Base-by-base conservation (phyloP, 495 filamentous ascomycete species). In the Cercophora newfieldiana region DNA sequence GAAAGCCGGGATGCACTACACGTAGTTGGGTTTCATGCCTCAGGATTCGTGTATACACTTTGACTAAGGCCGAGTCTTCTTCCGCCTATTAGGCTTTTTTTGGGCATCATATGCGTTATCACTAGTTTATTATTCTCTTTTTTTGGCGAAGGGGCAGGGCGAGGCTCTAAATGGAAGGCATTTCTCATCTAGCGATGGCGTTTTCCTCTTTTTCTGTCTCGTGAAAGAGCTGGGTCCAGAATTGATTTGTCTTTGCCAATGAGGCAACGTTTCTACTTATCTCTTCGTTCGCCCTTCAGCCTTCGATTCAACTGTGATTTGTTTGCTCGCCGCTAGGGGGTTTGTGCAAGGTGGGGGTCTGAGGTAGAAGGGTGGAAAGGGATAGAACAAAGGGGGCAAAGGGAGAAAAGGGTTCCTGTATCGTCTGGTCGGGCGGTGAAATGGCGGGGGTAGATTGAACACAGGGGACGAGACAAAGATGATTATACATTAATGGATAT, bases 61-160 rank as follows among this genome's bases (percentile, higher is more conserved):
- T 29, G 54, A 53, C 50, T 53, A 53, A 3, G n/a, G 24, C 24
- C 50, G 21, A 22, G 24, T 53, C n/a, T 53, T 24, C n/a, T 22
- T 53, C 12, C 19, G n/a, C 50, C 6, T 53, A 2, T 19, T 12
- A 22, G n/a, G 3, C n/a, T 22, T 57, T 57, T 26, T 22, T 28
- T 29, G 29, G 22, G 54, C 54, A 57, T 57, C 30, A 57, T 59
- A 54, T 69, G 65, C 64, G 30, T 66, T 69, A 57, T 57, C 22
- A 6, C 26, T 57, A 57, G 54, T n/a, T 28, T 22, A 57, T 53
- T 53, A 53, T 53, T 57, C 19, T 7, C 37, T 48, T 30, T 48
- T 30, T 60, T 60, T 25, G 18, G 30, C 33, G 33, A 16, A 48
- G n/a, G n/a, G n/a, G n/a, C 10, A 33, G 58, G 22, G 21, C 29